Base-by-base conservation (phyloP, 129 eudicot species). In the Centella asiatica region DNA sequence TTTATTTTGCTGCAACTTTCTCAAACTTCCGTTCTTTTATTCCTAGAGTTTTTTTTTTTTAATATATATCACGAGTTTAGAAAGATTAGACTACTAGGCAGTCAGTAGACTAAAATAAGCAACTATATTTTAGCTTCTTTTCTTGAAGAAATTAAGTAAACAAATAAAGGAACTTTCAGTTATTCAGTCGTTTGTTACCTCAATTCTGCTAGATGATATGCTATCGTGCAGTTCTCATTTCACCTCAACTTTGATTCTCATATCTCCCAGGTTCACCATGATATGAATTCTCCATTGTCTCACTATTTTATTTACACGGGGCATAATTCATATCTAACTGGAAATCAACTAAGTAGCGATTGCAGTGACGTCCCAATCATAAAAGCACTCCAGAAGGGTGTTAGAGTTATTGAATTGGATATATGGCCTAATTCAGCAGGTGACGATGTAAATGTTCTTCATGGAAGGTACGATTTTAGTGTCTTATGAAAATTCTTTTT, bases 281-380 rank as follows among this genome's bases (percentile, higher is more conserved):
- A 90, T 66, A 90, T 90, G 97, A 75, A 66, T 74, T 85, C 83
- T 50, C 97, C 97, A 6, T 46, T 90, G 69, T 81, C 94, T 60
- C 97, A 90, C 74, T 90, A 90, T 60, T 90, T 69, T 71, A 90
- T 90, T 31, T 86, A 57, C 82, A 90, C 97, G 10, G 94, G 97
- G 57, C 97, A 90, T 60, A 90, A 90, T 76, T 83, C 97, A 4
- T 90, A 90, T 76, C 71, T 90, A 62, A 90, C 95, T 5, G 97
- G 97, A 37, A 90, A 90, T 71, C 97, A 90, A 59, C 78, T 90
- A 26, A 90, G 83, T 45, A 90, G 97, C 37, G 95, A 86, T 40
- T 86, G 97, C 74, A 90, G 97, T 62, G 97, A 90, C 53, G 78
- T 75, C 52, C 97, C 97, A 17, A 90, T 90, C 73, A 79, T 86